Conservation (phyloP, 192 early-diverging fungal species). For the Glomus cerebriforme region DNA sequence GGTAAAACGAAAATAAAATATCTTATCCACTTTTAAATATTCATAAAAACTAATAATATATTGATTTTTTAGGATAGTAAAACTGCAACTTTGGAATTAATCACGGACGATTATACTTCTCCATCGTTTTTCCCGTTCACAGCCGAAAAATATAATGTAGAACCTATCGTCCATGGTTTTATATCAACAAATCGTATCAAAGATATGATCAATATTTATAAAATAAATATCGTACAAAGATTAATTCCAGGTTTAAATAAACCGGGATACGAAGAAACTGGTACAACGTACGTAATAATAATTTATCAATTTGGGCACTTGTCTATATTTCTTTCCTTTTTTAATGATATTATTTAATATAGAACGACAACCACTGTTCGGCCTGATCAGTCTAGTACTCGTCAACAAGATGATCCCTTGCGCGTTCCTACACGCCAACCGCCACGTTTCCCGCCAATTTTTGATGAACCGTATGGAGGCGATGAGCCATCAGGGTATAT, state of each 20-base stretch:
- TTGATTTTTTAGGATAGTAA: constrained; percentile 48
- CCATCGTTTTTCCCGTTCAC: constrained; percentile 53
- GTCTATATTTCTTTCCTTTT: neutral
- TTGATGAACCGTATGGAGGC: constrained; percentile 49
- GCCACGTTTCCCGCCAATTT: constrained; percentile 46
- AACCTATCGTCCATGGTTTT: constrained; percentile 57
- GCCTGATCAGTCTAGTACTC: neutral
- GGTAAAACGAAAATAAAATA: constrained; percentile 42
- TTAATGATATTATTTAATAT: neutral
- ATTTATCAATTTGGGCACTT: constrained; percentile 8
- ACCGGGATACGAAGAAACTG: constrained; percentile 66
- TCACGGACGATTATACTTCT: constrained; percentile 53
- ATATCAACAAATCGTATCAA: constrained; percentile 59
- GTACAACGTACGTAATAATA: constrained; percentile 14
- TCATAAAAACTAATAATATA: neutral
- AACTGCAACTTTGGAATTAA: constrained; percentile 50
- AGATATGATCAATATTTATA: constrained; percentile 62
- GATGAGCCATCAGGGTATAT: constrained; percentile 39
- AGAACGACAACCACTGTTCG: neutral
- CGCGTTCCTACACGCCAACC: constrained; percentile 39
- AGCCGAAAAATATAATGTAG: constrained; percentile 27
- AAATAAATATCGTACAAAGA: constrained; percentile 63
- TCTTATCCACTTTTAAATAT: neutral
- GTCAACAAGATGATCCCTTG: constrained; percentile 39
- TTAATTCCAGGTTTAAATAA: constrained; percentile 72